Evolutionary conservation across 2,329 filamentous ascomycete species (phyloP).

Genomic region (Penicillium aurantiogriseum): DNA sequence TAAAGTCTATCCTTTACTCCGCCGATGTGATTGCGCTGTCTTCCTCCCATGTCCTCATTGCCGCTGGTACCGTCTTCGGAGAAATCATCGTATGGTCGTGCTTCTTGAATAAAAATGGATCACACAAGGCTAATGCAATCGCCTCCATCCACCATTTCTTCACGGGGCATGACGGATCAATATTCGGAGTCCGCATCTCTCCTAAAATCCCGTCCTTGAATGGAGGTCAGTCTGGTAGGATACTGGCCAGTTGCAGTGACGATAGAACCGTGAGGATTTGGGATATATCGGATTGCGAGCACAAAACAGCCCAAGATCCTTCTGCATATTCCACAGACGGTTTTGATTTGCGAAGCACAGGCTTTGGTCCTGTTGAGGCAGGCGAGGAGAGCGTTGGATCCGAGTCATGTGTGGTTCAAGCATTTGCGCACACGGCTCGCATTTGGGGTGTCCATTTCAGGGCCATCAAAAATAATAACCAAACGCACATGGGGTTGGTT

Average conservation of each 20-base stretch:
- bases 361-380: conserved; percentile 54
- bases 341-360: conserved; percentile 55
- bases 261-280: conserved; percentile 87
- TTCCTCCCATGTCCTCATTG: conserved; percentile 64
- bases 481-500: conserved; percentile 53
- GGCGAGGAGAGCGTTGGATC: conserved; percentile 34
- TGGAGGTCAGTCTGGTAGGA: conserved; percentile 46
- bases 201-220: conserved; percentile 45
- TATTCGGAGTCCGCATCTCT: conserved; percentile 86
- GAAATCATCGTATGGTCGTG: conserved; percentile 90
- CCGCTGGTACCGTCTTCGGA: conserved; percentile 89
- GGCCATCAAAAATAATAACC: conserved; percentile 24
- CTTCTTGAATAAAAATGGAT: conserved; percentile 31
- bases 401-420: conserved; percentile 61
- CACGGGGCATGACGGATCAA: conserved; percentile 80
- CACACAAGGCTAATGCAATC: conserved; percentile 18
- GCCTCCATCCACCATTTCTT: conserved; percentile 56
- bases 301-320: conserved; percentile 29
- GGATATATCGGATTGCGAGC: conserved; percentile 65
- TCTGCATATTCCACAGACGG: conserved; percentile 39
- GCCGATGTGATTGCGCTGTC: conserved; percentile 69
- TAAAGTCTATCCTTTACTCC: conserved; percentile 83
- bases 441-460: conserved; percentile 84
- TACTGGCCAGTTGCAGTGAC: conserved; percentile 93
- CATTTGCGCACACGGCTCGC: conserved; percentile 82